phyloP scores from a whole-genome alignment of 352 stramenopile genomes.

The Pythium oligandrum region DNA sequence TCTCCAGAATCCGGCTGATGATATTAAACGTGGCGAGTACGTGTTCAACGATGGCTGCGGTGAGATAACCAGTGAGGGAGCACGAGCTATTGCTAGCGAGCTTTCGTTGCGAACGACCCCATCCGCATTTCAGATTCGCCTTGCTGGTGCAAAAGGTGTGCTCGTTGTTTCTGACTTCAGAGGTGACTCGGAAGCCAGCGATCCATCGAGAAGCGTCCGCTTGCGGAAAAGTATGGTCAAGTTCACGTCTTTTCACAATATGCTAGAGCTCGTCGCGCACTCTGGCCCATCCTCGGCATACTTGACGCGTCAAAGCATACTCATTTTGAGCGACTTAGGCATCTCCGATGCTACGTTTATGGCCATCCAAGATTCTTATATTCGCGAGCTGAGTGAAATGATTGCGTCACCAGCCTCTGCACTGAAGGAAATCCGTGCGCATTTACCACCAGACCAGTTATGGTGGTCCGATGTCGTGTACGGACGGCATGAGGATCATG shows the following conservation, averaged over 20 bases:
- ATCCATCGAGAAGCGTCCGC: constrained; percentile 16
- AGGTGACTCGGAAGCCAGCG: constrained; percentile 13
- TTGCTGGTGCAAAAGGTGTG: constrained; percentile 71
- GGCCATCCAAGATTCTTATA: constrained; percentile 63
- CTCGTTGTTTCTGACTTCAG: constrained; percentile 54
- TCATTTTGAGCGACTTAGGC: constrained; percentile 58
- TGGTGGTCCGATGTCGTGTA: constrained; percentile 23
- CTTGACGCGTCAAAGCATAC: constrained; percentile 72
- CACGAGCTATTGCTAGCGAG: constrained; percentile 25
- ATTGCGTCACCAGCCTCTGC: constrained; percentile 42
- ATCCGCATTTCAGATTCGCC: constrained; percentile 72
- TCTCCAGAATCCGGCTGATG: constrained; percentile 36
- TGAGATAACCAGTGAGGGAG: constrained; percentile 42
- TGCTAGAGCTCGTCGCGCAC: constrained; percentile 63
- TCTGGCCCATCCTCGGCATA: constrained; percentile 52
- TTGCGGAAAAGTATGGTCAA: constrained; percentile 73
- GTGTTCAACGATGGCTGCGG: constrained; percentile 74
- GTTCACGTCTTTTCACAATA: constrained; percentile 52
- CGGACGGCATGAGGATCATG: neutral
- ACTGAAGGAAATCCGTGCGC: constrained; percentile 28
- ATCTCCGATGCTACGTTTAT: constrained; percentile 61
- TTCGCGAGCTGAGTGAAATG: constrained; percentile 44
- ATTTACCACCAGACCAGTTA: constrained; percentile 8
- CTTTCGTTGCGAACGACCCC: constrained; percentile 36
- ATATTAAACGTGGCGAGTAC: constrained; percentile 41